Conservation (phyloP, 208 protist genomes). For the Wallacemonas sp. region DNA sequence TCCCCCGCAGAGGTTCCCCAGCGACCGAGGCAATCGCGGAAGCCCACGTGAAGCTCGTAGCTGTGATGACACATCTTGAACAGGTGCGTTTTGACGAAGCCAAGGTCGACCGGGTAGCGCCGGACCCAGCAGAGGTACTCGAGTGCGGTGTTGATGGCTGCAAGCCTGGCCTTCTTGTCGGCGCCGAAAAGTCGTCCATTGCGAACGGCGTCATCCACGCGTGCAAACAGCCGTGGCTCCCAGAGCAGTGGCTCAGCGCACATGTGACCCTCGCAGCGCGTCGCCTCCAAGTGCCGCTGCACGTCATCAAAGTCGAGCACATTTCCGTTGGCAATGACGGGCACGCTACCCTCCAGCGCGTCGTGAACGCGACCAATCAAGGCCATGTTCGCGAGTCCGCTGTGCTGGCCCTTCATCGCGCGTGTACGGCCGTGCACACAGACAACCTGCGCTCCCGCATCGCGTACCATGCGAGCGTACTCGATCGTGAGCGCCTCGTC, state of each 20-base stretch:
- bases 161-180: conserved; percentile 46
- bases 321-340: conserved; percentile 91
- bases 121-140: conserved; percentile 62
- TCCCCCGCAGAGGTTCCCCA: conserved; percentile 27
- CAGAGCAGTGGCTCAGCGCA: conserved; percentile 87
- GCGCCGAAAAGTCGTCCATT: conserved; percentile 27
- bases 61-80: conserved; percentile 91
- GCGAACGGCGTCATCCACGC: conserved; percentile 35
- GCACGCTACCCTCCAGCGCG: conserved; percentile 50
- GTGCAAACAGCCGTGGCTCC: conserved; percentile 76
- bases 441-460: conserved; percentile 80
- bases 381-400: conserved; percentile 64
- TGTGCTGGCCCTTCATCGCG: conserved; percentile 78
- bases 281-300: conserved; percentile 33
- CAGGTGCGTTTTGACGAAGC: conserved; percentile 85
- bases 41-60: conserved; percentile 57
- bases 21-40: conserved; percentile 40
- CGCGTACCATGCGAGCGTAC: conserved; percentile 85
- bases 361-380: conserved; percentile 61
- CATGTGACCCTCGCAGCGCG: conserved; percentile 82
- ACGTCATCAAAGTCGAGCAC: conserved; percentile 76
- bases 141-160: conserved; percentile 42
- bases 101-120: conserved; percentile 54
- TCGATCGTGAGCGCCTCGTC: conserved; percentile 78
- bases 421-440: conserved; percentile 88